A percentile compares a stretch with the other conserved stretches of the same genome.
phyloP scores from a whole-genome alignment of 805 yeast genomes.

The Cyberlindnera suaveolens region DNA sequence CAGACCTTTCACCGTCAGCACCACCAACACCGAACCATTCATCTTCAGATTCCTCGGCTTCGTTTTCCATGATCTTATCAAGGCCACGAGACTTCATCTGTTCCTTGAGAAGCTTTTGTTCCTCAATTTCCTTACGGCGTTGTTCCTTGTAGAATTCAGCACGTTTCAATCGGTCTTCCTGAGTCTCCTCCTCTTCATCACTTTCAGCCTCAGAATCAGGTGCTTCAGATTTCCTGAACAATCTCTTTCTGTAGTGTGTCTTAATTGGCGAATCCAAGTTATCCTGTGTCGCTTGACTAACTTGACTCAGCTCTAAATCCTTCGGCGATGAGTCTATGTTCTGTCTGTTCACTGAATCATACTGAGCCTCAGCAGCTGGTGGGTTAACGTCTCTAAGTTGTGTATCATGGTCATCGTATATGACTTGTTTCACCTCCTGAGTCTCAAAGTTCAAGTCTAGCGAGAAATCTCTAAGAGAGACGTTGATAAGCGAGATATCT shows the following conservation, averaged over 20 bases:
- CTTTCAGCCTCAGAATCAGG: conserved; percentile 17
- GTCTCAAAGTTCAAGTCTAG: not conserved
- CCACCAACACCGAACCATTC: conserved; percentile 85
- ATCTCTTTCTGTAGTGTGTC: conserved; percentile 22
- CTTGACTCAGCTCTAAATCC: too few relatives aligned
- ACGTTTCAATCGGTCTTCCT: conserved; percentile 12
- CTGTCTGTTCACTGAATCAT: too few relatives aligned
- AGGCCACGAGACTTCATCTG: conserved; percentile 57
- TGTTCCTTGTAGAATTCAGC: conserved; percentile 18
- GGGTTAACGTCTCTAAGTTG: conserved; percentile 6
- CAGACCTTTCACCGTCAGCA: conserved; percentile 45
- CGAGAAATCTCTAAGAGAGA: conserved; percentile 1
- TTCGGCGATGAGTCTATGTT: too few relatives aligned
- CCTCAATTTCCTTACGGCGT: conserved; percentile 20
- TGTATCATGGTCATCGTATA: conserved; percentile 8
- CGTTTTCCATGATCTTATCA: conserved; percentile 61
- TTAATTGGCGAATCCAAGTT: conserved; percentile 1
- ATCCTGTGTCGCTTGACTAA: too few relatives aligned
- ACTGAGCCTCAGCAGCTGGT: conserved; percentile 1
- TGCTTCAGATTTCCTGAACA: conserved; percentile 12
- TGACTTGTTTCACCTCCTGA: not conserved
- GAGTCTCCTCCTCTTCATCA: conserved; percentile 17
- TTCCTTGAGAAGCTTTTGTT: conserved; percentile 29
- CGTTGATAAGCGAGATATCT: conserved; percentile 1
- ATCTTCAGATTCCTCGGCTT: conserved; percentile 86